Evolutionary conservation across 106 monocot genomes (phyloP).

Genomic region (Platanthera guangdongensis): DNA sequence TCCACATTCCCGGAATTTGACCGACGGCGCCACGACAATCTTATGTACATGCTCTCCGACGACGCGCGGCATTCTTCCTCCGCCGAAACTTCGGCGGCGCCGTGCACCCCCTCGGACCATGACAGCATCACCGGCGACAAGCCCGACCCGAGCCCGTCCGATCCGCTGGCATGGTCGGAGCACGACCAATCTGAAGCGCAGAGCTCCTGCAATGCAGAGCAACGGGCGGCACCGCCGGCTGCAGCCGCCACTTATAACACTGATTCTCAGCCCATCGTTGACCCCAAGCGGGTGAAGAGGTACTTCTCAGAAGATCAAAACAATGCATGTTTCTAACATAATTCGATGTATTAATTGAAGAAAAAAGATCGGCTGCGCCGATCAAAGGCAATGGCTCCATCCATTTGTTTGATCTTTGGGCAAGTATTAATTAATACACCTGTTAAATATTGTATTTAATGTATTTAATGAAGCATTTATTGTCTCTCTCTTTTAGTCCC

Average conservation of each 20-base stretch:
- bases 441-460: too few relatives aligned
- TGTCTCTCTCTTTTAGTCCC: too few relatives aligned
- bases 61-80: constrained; percentile 1
- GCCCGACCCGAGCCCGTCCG: constrained; percentile 3
- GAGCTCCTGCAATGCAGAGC: constrained; percentile 11
- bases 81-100: neutral
- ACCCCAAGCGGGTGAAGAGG: constrained; percentile 16
- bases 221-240: neutral
- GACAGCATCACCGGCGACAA: constrained; percentile 42
- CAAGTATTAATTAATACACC: too few relatives aligned
- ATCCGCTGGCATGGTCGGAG: neutral
- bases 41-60: constrained; percentile 84
- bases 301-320: too few relatives aligned
- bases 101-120: constrained; percentile 30
- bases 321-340: too few relatives aligned
- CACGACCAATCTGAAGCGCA: constrained; percentile 39
- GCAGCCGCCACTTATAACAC: neutral
- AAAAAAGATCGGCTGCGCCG: too few relatives aligned
- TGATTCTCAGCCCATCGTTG: constrained; percentile 7
- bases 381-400: too few relatives aligned
- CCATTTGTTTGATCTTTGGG: too few relatives aligned
- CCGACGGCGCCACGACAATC: constrained; percentile 68
- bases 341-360: too few relatives aligned
- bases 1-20: constrained; percentile 63
- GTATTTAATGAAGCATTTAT: too few relatives aligned